A percentile compares a stretch with the other conserved stretches of the same genome.
phyloP scores from a whole-genome alignment of 164 flowering plant species.

The Tetracentron sinense region DNA sequence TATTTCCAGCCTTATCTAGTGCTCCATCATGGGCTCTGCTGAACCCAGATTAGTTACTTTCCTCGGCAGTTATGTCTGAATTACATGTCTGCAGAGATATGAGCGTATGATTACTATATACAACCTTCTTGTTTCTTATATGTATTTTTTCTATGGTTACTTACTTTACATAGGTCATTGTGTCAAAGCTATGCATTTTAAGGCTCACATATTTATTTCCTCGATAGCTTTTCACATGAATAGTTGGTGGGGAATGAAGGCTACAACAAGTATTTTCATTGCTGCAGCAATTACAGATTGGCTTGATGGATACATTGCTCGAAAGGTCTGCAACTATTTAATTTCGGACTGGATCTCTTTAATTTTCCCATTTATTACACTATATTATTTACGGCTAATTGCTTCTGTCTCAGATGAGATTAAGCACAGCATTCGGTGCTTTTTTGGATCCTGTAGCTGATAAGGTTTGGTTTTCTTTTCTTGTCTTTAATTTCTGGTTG shows the following conservation, averaged over 20 bases:
- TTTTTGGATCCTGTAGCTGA: slow-evolving; percentile 99
- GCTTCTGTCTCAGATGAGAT: slow-evolving; percentile 60
- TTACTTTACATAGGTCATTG: neutral
- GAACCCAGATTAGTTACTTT: too few relatives aligned
- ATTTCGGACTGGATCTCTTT: neutral
- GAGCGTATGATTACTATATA: neutral
- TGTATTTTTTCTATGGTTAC: neutral
- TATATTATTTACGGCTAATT: slow-evolving; percentile 8
- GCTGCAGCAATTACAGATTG: slow-evolving; percentile 95
- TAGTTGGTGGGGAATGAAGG: slow-evolving; percentile 77
- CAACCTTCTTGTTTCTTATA: neutral
- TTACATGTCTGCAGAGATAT: neutral
- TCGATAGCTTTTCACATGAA: slow-evolving; percentile 67
- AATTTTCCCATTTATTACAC: neutral
- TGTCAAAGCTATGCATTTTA: slow-evolving; percentile 3
- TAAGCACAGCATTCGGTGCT: slow-evolving; percentile 88
- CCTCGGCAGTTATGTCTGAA: too few relatives aligned
- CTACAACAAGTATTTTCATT: slow-evolving; percentile 80
- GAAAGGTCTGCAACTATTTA: slow-evolving; percentile 50
- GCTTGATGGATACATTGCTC: slow-evolving; percentile 98
- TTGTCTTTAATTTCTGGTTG: neutral
- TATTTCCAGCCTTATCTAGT: too few relatives aligned
- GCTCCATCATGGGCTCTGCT: too few relatives aligned
- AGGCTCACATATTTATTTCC: slow-evolving; percentile 17
- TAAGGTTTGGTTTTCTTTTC: slow-evolving; percentile 46